Evolutionary conservation across 192 early-diverging fungal species (phyloP).

Genomic region (Backusella sp.): DNA sequence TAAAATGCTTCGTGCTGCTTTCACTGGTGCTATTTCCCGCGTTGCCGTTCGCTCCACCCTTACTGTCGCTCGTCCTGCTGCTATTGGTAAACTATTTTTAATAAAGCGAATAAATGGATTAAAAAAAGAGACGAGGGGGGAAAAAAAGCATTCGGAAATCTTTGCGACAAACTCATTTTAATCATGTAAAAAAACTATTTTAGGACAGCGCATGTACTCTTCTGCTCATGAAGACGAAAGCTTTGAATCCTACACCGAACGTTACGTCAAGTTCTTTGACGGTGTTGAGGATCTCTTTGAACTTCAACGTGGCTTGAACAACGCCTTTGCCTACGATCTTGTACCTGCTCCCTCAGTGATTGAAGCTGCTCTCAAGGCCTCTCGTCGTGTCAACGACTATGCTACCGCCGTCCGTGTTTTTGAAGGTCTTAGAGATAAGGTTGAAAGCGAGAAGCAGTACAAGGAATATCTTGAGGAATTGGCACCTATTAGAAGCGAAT

Average conservation of each 20-base stretch:
- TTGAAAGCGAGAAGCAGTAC: slow-evolving; percentile 83
- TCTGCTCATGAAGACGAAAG: slow-evolving; percentile 66
- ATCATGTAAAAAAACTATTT: not conserved
- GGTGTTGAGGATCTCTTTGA: slow-evolving; percentile 93
- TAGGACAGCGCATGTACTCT: slow-evolving; percentile 60
- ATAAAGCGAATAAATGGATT: not conserved
- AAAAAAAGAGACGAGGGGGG: slow-evolving; percentile 17
- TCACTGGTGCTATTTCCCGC: slow-evolving; percentile 35
- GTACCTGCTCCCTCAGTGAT: slow-evolving; percentile 87
- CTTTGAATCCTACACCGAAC: slow-evolving; percentile 76
- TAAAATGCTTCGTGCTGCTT: slow-evolving; percentile 38
- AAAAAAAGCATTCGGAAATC: slow-evolving; percentile 17
- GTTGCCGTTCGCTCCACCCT: slow-evolving; percentile 25
- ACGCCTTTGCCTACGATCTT: slow-evolving; percentile 95
- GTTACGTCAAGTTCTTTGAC: slow-evolving; percentile 82
- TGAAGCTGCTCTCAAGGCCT: slow-evolving; percentile 85
- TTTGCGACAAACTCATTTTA: not conserved
- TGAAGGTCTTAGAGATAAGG: slow-evolving; percentile 91
- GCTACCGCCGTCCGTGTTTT: slow-evolving; percentile 92
- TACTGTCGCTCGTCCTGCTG: slow-evolving; percentile 24
- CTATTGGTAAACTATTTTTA: not conserved
- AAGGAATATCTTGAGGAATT: slow-evolving; percentile 87
- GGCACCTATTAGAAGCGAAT: slow-evolving; percentile 81
- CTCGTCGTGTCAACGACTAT: slow-evolving; percentile 92
- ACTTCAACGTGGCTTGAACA: slow-evolving; percentile 96